A percentile compares a stretch with the other conserved stretches of the same genome.
Conservation (phyloP, 2,329 filamentous ascomycete species). For the Pestalotiopsis sp. region DNA sequence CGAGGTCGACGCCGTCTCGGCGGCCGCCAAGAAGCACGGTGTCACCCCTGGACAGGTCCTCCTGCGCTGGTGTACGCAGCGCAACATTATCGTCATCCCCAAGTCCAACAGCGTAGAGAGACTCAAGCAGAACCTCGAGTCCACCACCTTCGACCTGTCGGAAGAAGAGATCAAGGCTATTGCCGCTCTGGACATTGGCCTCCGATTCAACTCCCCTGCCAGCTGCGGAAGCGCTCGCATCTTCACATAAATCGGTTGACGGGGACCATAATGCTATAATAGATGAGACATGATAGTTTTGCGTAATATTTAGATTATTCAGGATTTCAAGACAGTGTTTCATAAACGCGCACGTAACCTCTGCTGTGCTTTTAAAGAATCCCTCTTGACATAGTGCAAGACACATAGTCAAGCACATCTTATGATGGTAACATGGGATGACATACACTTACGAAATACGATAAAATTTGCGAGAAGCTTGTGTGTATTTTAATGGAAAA, state of each 20-base stretch:
- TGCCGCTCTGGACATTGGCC: constrained; percentile 47
- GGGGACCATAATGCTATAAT: neutral
- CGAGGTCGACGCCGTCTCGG: constrained; percentile 46
- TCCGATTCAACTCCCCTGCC: constrained; percentile 61
- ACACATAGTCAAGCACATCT: too few species aligned
- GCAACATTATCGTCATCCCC: constrained; percentile 62
- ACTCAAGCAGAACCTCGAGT: constrained; percentile 56
- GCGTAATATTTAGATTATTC: neutral
- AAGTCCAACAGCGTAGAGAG: constrained; percentile 59
- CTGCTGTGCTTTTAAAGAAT: too few species aligned
- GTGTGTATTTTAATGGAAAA: too few species aligned
- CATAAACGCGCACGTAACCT: too few species aligned
- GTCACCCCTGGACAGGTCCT: constrained; percentile 67
- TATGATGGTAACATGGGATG: too few species aligned
- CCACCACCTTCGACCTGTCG: constrained; percentile 53
- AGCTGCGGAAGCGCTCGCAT: constrained; percentile 27
- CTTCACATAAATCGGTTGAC: constrained; percentile 25
- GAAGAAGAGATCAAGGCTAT: constrained; percentile 58
- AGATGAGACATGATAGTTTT: neutral
- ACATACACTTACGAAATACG: too few species aligned
- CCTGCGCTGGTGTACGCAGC: constrained; percentile 67
- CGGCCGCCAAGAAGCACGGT: constrained; percentile 54
- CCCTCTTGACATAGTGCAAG: too few species aligned
- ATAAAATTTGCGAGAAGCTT: too few species aligned
- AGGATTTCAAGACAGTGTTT: neutral